Base-by-base conservation (phyloP, 2,329 filamentous ascomycete species). In the Fusarium nurragi region DNA sequence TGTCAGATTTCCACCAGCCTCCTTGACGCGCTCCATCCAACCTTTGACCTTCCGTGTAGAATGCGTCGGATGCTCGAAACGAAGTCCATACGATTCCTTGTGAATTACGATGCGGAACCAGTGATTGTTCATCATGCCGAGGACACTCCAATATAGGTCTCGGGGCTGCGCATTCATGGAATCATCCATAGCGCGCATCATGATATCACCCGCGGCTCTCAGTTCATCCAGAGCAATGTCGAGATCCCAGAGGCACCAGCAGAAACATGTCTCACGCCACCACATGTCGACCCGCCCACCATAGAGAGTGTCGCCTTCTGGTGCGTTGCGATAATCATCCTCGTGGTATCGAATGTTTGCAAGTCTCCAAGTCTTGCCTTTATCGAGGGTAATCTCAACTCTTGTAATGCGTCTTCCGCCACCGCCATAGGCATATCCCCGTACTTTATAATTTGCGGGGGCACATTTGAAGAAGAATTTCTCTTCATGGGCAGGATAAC, bases 71-170 rank as follows among this genome's bases (percentile, higher is more conserved):
- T 97, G 94, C 75, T 97, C 93, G 68, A 97, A 97, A 7, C 86
- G 83, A 38, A 97, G 77, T 9, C 73, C 77, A 39, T 72, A 58
- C 1, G 81, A 83, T 59, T 94, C 88, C 54, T 88, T 88, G 49
- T 87, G 86, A 52, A 97, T 90, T 3, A 88, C 86, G 1, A 97
- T 85, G 6, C 94, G 85, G 76, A 90, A 97, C 94, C 94, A 97
- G 0, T 92, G 91, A 70, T 97, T 97, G 78, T 97, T 97, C 94
- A 97, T 97, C 94, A 97, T 97, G 0, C 94, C 93, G 36, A 97
- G 80, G 3, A 97, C 93, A 60, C 88, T 93, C 94, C 94, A 97
- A 78, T 97, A 97, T 92, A 97, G 95, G 71, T 97, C 94, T 61
- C 92, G 85, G 6, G 94, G 94, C 74, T 97, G 93, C 0, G 92